Base-by-base conservation (phyloP, 1,139 yeast genomes). In the Scheffersomyces insectosa region DNA sequence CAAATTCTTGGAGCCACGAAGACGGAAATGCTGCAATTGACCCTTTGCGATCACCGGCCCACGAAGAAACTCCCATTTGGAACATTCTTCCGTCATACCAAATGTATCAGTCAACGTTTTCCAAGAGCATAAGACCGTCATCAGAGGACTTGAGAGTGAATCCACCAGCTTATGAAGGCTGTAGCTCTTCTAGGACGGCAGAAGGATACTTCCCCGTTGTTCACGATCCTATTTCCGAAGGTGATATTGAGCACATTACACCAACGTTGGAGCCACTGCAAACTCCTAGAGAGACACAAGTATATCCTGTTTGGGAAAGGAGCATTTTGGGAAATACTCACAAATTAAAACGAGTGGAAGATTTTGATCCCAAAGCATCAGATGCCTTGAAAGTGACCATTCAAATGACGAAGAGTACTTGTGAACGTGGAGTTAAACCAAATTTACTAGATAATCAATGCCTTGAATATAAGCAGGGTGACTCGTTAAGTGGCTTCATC, bases 401-500 rank as follows among this genome's bases (percentile, higher is more conserved):
- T 34, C 46, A 45, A 5, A 36, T 60, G 28, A 60, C 65, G 3
- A 37, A 43, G n/a, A 35, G 40, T 6, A 54, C 56, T 5, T 51
- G 58, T n/a, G 39, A 39, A 29, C 36, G 45, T 4, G 63, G 62
- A 1, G 45, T 51, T 9, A 35, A 39, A 16, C 62, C 61, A 8
- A 45, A 43, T 2, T 28, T 51, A 3, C 34, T 52, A 4, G 55
- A 56, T 23, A 53, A 57, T 8, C 49, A 43, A 36, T 42, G 41
- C 11, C 47, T 51, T 20, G 62, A 57, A 43, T 54, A 51, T 32
- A 41, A 47, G 30, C 62, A 58, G 37, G 62, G 62, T 9, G 61
- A 58, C 36, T 39, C 53, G 11, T 46, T 82, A n/a, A 69, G 75
- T 49, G 88, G 88, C 0, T 77, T 71, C 52, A 67, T 79, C 28